Percentiles rank a stretch among this genome's conserved stretches.
Evolutionary conservation across 805 yeast genomes (phyloP).

Genomic region (Ogataea parapolymorpha): DNA sequence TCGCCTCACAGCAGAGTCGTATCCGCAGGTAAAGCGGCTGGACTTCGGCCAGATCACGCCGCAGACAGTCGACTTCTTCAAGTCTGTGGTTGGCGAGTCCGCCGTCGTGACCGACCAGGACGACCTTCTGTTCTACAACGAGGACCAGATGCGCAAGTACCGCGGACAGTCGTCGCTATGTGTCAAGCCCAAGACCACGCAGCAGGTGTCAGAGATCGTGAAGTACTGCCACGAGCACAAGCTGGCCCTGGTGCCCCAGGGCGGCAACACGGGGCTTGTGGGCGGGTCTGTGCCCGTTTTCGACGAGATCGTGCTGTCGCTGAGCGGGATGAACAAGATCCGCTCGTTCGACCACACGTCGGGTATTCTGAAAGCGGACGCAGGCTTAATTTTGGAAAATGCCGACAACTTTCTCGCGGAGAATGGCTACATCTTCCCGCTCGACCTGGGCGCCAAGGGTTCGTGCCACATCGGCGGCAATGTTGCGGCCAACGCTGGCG

Average conservation of each 20-base stretch:
- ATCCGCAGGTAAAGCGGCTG: constrained; percentile 55
- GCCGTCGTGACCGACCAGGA: constrained; percentile 52
- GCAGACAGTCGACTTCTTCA: constrained; percentile 60
- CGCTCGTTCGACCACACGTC: constrained; percentile 78
- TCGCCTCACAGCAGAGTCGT: constrained; percentile 64
- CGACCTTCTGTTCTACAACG: constrained; percentile 71
- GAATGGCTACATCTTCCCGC: constrained; percentile 85
- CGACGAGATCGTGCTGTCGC: constrained; percentile 79
- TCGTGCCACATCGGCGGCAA: constrained; percentile 95
- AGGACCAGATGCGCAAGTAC: constrained; percentile 94
- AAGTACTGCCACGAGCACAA: constrained; percentile 74
- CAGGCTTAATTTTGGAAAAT: constrained; percentile 83
- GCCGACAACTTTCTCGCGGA: constrained; percentile 79
- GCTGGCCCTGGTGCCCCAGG: constrained; percentile 91
- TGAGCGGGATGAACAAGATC: constrained; percentile 68
- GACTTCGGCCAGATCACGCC: constrained; percentile 50
- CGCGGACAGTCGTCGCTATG: constrained; percentile 82
- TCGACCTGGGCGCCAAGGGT: constrained; percentile 95
- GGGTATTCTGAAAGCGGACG: constrained; percentile 85
- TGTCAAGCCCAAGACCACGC: constrained; percentile 75
- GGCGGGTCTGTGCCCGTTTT: constrained; percentile 93
- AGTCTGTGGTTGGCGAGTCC: constrained; percentile 50
- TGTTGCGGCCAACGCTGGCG: constrained; percentile 96
- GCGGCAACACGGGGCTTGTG: constrained; percentile 94
- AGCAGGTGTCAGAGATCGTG: constrained; percentile 72